Evolutionary conservation across 202 grass and related monocot genomes (phyloP), one percentile per base, ranked within the genome.

Genomic region (Carex sylvatica): DNA sequence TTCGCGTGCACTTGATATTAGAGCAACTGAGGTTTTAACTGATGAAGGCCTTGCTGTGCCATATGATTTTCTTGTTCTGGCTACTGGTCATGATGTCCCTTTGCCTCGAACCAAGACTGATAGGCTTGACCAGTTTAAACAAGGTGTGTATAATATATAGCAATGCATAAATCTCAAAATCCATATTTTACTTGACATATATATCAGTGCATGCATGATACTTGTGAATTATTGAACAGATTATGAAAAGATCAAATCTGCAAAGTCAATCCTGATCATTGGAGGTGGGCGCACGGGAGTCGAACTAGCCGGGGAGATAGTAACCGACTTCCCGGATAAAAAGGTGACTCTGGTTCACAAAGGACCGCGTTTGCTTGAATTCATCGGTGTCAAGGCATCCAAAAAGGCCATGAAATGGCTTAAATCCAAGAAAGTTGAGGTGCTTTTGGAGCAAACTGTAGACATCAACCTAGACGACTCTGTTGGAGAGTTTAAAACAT

Each of bases 1-100:
- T 2, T 84, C 90, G 0, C 63, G 15, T 14, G 94, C 92, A 1
- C 83, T 89, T 24, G 71, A 91, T 65, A 36, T 97, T 35, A 89
- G 87, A 44, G 87, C 92, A 63, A 91, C 81, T 1, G 90, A 89
- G 18, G 88, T 97, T 2, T 62, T 92, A 47, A 94, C 92, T 24
- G 88, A 86, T 4, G 67, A 86, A 59, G 92, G 82, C 63, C 83
- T 84, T 54, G 16, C 74, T 5, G 69, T 97, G 1, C 83, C 88
- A 2, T 97, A 94, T 80, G 94, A 94, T 84, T 94, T 88, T 84
- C 90, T 97, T 6, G 94, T 94, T 19, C 15, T 97, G 44, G 94
- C 94, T 9, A 94, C 94, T 19, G 94, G 94, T 2, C 92, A 89
- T 40, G 51, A 49, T 0, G 87, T 80, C 22, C 28, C 0, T 33